A percentile compares a stretch with the other conserved stretches of the same genome.
Evolutionary conservation across 2,329 filamentous ascomycete genomes (phyloP).

Genomic region (Aspergillus fischeri): DNA sequence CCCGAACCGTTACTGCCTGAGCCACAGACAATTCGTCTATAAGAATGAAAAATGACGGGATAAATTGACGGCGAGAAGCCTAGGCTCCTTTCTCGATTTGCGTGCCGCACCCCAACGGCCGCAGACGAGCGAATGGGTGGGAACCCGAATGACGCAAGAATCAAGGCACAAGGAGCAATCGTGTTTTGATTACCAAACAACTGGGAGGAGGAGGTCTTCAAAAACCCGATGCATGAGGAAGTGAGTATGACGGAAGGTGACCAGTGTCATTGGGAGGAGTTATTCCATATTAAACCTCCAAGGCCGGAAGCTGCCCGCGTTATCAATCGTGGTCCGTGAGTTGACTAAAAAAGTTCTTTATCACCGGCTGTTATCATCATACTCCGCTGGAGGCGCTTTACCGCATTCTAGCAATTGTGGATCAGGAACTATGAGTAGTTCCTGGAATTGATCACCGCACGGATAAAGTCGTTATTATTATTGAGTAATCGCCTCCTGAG

Average conservation of each 20-base stretch:
- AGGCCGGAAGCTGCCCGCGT: not conserved
- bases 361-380: not conserved
- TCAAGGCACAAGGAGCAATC: constrained; percentile 8
- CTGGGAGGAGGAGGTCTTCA: not conserved
- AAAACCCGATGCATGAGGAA: not conserved
- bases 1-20: not conserved
- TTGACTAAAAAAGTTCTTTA: not conserved
- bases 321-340: not conserved
- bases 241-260: not conserved
- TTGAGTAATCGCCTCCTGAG: not conserved
- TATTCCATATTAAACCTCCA: not conserved
- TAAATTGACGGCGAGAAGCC: not conserved
- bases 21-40: not conserved
- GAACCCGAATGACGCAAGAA: constrained; percentile 18
- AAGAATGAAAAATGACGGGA: not conserved
- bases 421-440: not conserved
- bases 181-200: constrained; percentile 6
- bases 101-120: not conserved
- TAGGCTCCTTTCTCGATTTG: not conserved
- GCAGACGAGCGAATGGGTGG: constrained; percentile 1
- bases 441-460: not conserved
- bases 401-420: not conserved
- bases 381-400: not conserved
- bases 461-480: not conserved
- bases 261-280: not conserved